Base-by-base conservation (phyloP, 1,284 basidiomycete genomes). In the Ustilago nuda region DNA sequence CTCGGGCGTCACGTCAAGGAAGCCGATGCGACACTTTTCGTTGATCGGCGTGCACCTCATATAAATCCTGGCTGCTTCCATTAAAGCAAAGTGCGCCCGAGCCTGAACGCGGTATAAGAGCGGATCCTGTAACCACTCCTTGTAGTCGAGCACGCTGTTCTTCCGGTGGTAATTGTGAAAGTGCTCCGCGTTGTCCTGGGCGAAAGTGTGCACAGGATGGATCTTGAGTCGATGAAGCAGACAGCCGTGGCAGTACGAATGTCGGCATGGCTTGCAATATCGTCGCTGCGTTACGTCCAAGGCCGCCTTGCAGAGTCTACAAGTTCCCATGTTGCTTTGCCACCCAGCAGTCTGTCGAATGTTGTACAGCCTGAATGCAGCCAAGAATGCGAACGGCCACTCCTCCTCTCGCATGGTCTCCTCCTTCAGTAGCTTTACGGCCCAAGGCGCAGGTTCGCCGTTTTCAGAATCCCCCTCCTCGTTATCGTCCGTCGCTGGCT, bases 201-300 rank as follows among this genome's bases (percentile, higher is more conserved):
- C 75, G 56, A 77, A 55, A 33, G 58, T 62, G 27, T 77, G 71
- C 23, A 66, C 75, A 0, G 75, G 75, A 64, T 73, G 71, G 57
- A 77, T 77, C 58, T 65, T 67, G 23, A 58, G 4, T 59, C 45
- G 61, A 56, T 68, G 71, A 12, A 77, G 53, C 5, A 77, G 55
- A 41, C 75, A 77, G 53, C 64, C 75, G 15, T 61, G 65, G 66
- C 75, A 77, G 59, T 61, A 77, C 48, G 71, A 71, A 45, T 63
- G 58, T 8, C 62, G 48, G 53, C 75, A 77, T 9, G 67, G 75
- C 41, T 66, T 61, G 61, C 75, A 77, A 32, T 62, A 58, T 58
- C 71, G 64, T 11, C 75, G 58, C 48, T 66, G 67, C 15, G 75
- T 56, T 33, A 58, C 5, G 51, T 70, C 61, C 41, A 73, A 41